Conservation (phyloP, 176 grass and related monocot genomes). For the Puccinellia tenuiflora region DNA sequence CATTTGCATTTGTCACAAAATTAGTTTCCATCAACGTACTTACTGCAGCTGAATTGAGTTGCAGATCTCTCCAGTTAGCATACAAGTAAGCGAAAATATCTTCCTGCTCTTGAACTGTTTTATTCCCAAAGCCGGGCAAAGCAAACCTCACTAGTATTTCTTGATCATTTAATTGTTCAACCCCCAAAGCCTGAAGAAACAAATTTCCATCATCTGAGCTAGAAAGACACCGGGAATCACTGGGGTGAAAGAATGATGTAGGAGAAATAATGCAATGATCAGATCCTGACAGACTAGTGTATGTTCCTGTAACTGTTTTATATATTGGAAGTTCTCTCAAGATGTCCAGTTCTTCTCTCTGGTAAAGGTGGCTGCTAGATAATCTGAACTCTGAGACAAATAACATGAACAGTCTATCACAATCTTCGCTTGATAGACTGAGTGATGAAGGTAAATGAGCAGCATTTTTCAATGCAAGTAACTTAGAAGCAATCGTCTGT, state of each 20-base stretch:
- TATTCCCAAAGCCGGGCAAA: slow-evolving; percentile 72
- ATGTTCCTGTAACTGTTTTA: slow-evolving; percentile 74
- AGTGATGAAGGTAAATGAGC: slow-evolving; percentile 57
- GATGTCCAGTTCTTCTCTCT: slow-evolving; percentile 73
- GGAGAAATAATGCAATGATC: slow-evolving; percentile 76
- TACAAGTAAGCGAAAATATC: slow-evolving; percentile 79
- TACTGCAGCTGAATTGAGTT: slow-evolving; percentile 58
- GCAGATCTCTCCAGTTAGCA: slow-evolving; percentile 86
- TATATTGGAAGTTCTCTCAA: slow-evolving; percentile 92
- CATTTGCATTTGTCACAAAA: slow-evolving; percentile 81
- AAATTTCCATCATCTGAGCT: slow-evolving; percentile 49
- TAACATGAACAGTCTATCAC: slow-evolving; percentile 62
- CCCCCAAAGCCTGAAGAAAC: slow-evolving; percentile 69
- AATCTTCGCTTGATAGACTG: slow-evolving; percentile 61
- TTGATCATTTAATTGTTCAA: slow-evolving; percentile 79
- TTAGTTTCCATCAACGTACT: slow-evolving; percentile 63
- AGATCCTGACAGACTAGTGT: slow-evolving; percentile 61
- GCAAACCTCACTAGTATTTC: slow-evolving; percentile 91
- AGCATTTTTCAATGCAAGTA: slow-evolving; percentile 61
- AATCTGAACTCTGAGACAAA: slow-evolving; percentile 76
- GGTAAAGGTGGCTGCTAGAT: slow-evolving; percentile 46
- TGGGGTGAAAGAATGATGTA: slow-evolving; percentile 79
- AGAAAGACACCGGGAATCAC: slow-evolving; percentile 60
- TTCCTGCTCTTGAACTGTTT: slow-evolving; percentile 78
- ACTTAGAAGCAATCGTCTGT: slow-evolving; percentile 58